A percentile compares a stretch with the other conserved stretches of the same genome.
Conservation (phyloP, 2,329 filamentous ascomycete genomes). For the Colletotrichum cereale region DNA sequence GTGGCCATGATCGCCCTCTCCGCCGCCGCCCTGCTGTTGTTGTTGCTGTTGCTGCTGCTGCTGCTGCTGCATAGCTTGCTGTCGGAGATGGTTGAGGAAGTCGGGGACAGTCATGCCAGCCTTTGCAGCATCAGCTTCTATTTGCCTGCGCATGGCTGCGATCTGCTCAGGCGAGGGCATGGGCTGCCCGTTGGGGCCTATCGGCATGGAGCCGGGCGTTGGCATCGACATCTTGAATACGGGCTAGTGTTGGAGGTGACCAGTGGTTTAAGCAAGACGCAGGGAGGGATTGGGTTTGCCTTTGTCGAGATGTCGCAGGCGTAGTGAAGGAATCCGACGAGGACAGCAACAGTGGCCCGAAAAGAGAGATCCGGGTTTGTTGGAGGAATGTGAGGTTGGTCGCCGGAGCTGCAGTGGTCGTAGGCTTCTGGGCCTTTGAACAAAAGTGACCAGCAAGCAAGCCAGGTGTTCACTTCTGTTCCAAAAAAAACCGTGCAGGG, state of each 20-base stretch:
- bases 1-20: constrained; percentile 45
- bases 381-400: constrained; percentile 14
- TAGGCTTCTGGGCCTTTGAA: constrained; percentile 27
- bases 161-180: constrained; percentile 82
- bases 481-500: constrained; percentile 37
- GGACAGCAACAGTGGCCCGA: constrained; percentile 9
- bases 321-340: constrained; percentile 17
- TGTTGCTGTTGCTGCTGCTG: constrained; percentile 57
- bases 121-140: constrained; percentile 85
- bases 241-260: constrained; percentile 21
- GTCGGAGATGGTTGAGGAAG: constrained; percentile 80
- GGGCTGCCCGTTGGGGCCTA: constrained; percentile 45
- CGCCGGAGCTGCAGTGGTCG: constrained; percentile 20
- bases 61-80: constrained; percentile 66
- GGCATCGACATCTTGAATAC: constrained; percentile 44
- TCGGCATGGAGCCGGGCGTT: constrained; percentile 50
- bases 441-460: constrained; percentile 39
- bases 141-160: constrained; percentile 82
- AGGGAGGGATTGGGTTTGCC: constrained; percentile 5
- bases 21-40: constrained; percentile 15
- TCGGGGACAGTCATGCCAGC: constrained; percentile 87
- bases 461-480: constrained; percentile 43
- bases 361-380: constrained; percentile 3
- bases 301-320: constrained; percentile 15
- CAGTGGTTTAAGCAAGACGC: constrained; percentile 13